Base-by-base conservation (phyloP, 352 stramenopile species). In the Pythium aphanidermatum region DNA sequence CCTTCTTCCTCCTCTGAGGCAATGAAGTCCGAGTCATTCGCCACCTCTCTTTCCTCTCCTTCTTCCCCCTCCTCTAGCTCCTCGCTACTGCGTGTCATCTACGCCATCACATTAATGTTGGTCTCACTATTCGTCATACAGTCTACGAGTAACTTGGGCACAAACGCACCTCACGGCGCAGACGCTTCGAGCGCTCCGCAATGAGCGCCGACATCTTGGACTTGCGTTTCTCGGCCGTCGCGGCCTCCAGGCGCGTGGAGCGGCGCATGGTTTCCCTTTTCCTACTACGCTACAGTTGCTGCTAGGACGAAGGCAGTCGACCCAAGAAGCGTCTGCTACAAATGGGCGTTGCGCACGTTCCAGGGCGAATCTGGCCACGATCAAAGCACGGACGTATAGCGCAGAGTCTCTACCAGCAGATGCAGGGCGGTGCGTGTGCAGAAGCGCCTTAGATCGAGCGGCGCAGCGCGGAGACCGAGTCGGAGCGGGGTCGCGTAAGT, bases 171-270 rank as follows among this genome's bases (percentile, higher is more conserved):
- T 58, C 55, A 32, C 33, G 53, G 13, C 51, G 51, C 19, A 62
- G 34, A 16, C 57, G 54, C 36, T 61, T 58, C n/a, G 52, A 41
- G 17, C 58, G 60, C 20, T 55, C 52, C 24, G 60, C 55, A 41
- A 90, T 77, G 25, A 78, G 46, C 61, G 68, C 68, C 34, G 78
- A 70, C 70, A 90, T 87, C 37, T 77, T 74, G 33, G 55, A 61
- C 29, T 58, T 55, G 16, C 65, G 63, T 29, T 77, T 73, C 27
- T 68, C 58, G 12, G 55, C 65, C 11, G 62, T 59, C n/a, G 53
- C 70, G 4, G 60, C 68, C 23, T 71, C 70, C 19, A 90, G 60
- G 21, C 78, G 71, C 37, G 70, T 68, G 21, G 78, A 90, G n/a
- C 78, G 64, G 16, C 78, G 67, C 74, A 85, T 90, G 33, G 29